phyloP scores from a whole-genome alignment of 805 yeast genomes.

The Ogataea salicorniae region DNA sequence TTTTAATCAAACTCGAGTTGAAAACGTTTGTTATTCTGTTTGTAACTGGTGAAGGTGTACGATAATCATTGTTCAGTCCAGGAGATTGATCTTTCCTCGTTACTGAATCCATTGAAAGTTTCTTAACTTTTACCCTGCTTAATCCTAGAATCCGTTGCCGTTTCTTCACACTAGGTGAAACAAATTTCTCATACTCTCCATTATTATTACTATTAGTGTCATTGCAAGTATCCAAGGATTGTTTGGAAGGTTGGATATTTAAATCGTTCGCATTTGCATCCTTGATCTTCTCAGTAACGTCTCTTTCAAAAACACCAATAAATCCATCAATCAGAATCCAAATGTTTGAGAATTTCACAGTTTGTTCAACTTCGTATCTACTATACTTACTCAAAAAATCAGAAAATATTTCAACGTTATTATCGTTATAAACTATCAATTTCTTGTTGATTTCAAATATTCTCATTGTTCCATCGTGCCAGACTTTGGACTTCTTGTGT shows the following conservation, averaged over 20 bases:
- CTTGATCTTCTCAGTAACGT: constrained; percentile 25
- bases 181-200: too few species aligned
- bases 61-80: too few species aligned
- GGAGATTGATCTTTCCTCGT: too few species aligned
- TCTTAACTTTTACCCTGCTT: too few species aligned
- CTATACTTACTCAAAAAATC: constrained; percentile 24
- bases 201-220: too few species aligned
- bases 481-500: constrained; percentile 41
- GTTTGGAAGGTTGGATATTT: background rate
- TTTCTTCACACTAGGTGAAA: too few species aligned
- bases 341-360: constrained; percentile 21
- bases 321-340: constrained; percentile 26
- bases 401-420: constrained; percentile 22
- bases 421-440: constrained; percentile 36
- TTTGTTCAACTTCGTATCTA: constrained; percentile 32
- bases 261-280: background rate
- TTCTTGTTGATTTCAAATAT: constrained; percentile 45
- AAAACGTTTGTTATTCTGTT: too few species aligned
- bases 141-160: too few species aligned
- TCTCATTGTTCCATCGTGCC: constrained; percentile 47
- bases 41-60: too few species aligned
- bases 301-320: constrained; percentile 34
- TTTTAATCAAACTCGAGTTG: too few species aligned
- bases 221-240: background rate
- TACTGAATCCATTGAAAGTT: too few species aligned